Evolutionary conservation across 768 basidiomycete genomes (phyloP), one percentile per base, ranked within the genome.

Genomic region (Lanmaoa pseudosensibilis): DNA sequence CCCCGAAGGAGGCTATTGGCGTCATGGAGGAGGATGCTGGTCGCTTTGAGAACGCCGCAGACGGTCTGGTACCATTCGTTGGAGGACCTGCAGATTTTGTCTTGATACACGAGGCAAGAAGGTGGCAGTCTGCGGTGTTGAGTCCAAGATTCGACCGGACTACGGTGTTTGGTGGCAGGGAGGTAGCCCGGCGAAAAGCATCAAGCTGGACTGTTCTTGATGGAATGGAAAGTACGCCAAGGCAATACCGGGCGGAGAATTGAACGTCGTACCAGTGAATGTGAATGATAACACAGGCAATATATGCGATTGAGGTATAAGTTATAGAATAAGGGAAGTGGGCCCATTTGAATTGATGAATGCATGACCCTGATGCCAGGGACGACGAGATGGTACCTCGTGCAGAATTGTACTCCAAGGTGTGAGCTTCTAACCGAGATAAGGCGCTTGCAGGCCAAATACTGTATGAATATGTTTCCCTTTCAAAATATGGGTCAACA

Each of bases 71-170:
- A 41, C 74, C 78, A n/a, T 57, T 55, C 40, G 39, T 67, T 41
- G 80, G 77, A 21, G 77, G 78, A 60, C 72, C 69, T 21, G 83
- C 85, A 9, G 81, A 86, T 68, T 83, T 86, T 50, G 80, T 86
- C 27, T 71, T 87, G 52, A 71, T 87, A 51, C 84, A 83, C 60
- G 79, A 77, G 38, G 75, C 76, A 52, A 62, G 66, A 33, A 67
- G 72, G 23, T 65, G 82, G 50, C 79, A 77, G 59, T 73, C 76
- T 54, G 79, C 77, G 11, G 78, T 80, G 19, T 75, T 84, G 34
- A 75, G 77, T 61, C 84, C 85, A 46, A 62, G 65, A 44, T 69
- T 69, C 37, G 59, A 61, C 52, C 52, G 61, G 27, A 70, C 62
- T 18, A 63, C 61, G 49, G 55, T 68, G 39, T 47, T 50, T 30